Evolutionary conservation across 495 filamentous ascomycete species (phyloP), one percentile per base, ranked within the genome.

Genomic region (Neurospora africana): DNA sequence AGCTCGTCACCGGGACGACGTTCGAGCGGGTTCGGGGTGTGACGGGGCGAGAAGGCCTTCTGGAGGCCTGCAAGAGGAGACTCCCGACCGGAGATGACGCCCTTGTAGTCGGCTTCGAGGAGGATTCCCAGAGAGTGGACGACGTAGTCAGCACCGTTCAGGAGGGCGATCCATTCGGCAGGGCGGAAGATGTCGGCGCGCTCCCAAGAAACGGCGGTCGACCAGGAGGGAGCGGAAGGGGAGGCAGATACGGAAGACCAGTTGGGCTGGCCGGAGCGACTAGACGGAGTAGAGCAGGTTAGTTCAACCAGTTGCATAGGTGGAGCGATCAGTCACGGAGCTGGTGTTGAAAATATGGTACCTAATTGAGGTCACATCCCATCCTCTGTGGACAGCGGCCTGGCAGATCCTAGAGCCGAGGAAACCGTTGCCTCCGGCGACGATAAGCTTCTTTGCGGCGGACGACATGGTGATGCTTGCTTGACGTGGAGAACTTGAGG

Each of bases 91-190:
- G 87, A 88, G 44, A 99, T 79, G 5, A 97, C 93, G 72, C 91
- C 91, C 82, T 99, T 98, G 86, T 99, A 99, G 81, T 99, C 95
- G 9, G 95, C 94, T 82, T 99, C 95, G 15, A 99, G 86, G n/a
- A 99, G 85, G 70, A 99, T 98, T 8, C 95, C 95, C 90, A 97
- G 92, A 73, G 85, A 91, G 82, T 99, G 95, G 27, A 99, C 91
- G 17, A 98, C 93, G 38, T 89, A 93, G 78, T 92, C 89, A 61
- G 94, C 92, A 39, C 85, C 87, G 68, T 86, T 84, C 70, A 99
- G 86, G 37, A 91, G 86, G 2, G 89, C 80, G 30, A 87, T 87
- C 82, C 97, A 99, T 65, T 89, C 90, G 0, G 87, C 81, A 2
- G 95, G 95, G 40, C 90, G 86, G 69, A 99, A 86, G 74, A 98